phyloP scores from a whole-genome alignment of 139 green algal species.

The Chlamydomonas urium region DNA sequence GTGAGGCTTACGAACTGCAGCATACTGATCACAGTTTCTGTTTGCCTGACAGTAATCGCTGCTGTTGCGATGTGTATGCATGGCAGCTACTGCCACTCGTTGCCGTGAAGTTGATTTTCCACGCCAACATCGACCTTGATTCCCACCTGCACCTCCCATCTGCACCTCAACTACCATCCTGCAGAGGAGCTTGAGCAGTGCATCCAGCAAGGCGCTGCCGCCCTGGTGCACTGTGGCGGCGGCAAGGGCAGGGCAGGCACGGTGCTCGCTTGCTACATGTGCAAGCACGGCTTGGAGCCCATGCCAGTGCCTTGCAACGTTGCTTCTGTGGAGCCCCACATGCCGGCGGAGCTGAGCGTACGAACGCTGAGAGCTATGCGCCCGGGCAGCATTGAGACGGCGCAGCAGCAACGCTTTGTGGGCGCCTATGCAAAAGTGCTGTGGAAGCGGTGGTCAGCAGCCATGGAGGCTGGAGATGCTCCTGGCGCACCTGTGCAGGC shows the following conservation, averaged over 20 bases:
- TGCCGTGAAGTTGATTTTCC: too few species aligned
- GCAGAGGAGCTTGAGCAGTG: conserved; percentile 2
- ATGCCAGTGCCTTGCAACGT: neutral
- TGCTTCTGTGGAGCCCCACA: conserved; percentile 4
- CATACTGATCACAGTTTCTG: too few species aligned
- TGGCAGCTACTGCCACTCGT: too few species aligned
- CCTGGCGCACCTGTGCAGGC: neutral
- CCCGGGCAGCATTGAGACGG: conserved; percentile 41
- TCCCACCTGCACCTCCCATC: too few species aligned
- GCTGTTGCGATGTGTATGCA: too few species aligned
- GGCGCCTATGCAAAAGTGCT: conserved; percentile 22
- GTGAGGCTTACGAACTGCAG: too few species aligned
- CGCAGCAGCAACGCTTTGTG: conserved; percentile 41
- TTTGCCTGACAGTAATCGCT: too few species aligned
- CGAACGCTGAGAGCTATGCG: conserved; percentile 22
- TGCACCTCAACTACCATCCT: too few species aligned
- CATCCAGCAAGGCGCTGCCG: conserved; percentile 1
- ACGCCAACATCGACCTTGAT: too few species aligned
- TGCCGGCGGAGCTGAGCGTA: conserved; percentile 27
- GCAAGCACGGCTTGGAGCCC: conserved; percentile 14
- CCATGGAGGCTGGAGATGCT: neutral
- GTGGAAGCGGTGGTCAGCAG: conserved; percentile 18
- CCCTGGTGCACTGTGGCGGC: conserved; percentile 39
- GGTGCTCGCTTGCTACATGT: conserved; percentile 35
- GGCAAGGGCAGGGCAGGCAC: conserved; percentile 41